phyloP scores from a whole-genome alignment of 2,329 filamentous ascomycete species.

The Fusarium sp. region DNA sequence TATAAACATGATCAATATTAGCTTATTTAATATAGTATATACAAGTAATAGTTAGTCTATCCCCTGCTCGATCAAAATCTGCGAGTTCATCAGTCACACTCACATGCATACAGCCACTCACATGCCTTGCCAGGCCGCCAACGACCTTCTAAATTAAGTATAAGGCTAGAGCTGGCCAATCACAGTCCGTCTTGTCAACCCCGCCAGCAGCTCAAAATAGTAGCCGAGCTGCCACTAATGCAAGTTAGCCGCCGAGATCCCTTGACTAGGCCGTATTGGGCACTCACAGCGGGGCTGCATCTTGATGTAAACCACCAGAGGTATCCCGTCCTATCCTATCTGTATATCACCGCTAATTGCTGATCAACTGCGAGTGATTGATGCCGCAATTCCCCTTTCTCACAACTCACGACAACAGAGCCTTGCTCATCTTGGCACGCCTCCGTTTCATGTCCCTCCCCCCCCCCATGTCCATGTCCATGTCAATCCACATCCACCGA shows the following conservation, averaged over 20 bases:
- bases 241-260: conserved; percentile 38
- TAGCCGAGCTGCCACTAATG: conserved; percentile 35
- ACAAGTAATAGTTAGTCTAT: not conserved
- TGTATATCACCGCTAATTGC: conserved; percentile 10
- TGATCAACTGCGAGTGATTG: not conserved
- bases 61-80: conserved; percentile 24
- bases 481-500: not conserved
- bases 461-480: not conserved
- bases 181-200: not conserved
- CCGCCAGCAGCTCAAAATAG: conserved; percentile 34
- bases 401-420: not conserved
- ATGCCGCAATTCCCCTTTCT: not conserved
- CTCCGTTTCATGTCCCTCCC: conserved; percentile 23
- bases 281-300: not conserved
- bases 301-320: conserved; percentile 1
- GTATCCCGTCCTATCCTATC: not conserved
- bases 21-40: not conserved
- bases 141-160: conserved; percentile 32
- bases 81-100: conserved; percentile 23
- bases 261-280: not conserved
- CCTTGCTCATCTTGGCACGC: conserved; percentile 12
- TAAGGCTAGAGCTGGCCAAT: conserved; percentile 23
- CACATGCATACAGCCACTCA: conserved; percentile 34
- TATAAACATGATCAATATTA: not conserved
- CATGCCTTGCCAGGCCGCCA: conserved; percentile 16